Evolutionary conservation across 805 yeast genomes (phyloP).

Genomic region (Nakazawaea ishiwadae): DNA sequence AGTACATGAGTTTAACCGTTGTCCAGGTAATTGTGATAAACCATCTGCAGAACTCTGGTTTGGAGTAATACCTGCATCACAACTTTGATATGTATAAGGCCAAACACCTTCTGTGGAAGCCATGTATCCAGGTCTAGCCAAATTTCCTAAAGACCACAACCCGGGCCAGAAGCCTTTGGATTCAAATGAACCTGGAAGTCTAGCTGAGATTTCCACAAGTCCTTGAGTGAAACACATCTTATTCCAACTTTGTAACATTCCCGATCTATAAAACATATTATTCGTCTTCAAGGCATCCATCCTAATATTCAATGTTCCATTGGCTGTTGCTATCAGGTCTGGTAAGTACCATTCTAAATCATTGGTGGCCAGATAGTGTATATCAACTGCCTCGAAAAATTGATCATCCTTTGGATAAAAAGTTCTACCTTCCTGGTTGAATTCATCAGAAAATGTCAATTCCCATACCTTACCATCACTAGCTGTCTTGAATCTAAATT

Average conservation of each 20-base stretch:
- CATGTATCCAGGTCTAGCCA: constrained; percentile 78
- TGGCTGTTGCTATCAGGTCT: constrained; percentile 64
- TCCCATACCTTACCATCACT: constrained; percentile 57
- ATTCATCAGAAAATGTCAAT: constrained; percentile 79
- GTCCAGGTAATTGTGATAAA: constrained; percentile 73
- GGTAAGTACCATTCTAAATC: constrained; percentile 90
- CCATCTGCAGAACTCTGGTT: constrained; percentile 83
- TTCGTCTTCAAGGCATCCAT: constrained; percentile 76
- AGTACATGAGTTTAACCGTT: constrained; percentile 63
- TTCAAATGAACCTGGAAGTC: constrained; percentile 66
- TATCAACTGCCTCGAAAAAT: constrained; percentile 71
- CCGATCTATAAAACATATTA: constrained; percentile 69
- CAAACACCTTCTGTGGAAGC: constrained; percentile 82
- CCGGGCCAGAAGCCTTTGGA: constrained; percentile 87
- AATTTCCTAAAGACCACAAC: constrained; percentile 80
- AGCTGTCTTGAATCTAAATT: constrained; percentile 40
- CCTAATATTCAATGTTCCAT: constrained; percentile 58
- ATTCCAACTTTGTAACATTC: constrained; percentile 88
- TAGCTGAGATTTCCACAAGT: constrained; percentile 60
- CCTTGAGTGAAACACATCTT: constrained; percentile 80
- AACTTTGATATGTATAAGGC: constrained; percentile 77
- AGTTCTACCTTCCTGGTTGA: constrained; percentile 74
- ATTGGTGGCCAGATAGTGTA: constrained; percentile 73
- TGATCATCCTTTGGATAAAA: constrained; percentile 82
- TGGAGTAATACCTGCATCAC: constrained; percentile 86